A percentile compares a stretch with the other conserved stretches of the same genome.
phyloP scores from a whole-genome alignment of 1,284 basidiomycete genomes.

The Apiotrichum domesticum region DNA sequence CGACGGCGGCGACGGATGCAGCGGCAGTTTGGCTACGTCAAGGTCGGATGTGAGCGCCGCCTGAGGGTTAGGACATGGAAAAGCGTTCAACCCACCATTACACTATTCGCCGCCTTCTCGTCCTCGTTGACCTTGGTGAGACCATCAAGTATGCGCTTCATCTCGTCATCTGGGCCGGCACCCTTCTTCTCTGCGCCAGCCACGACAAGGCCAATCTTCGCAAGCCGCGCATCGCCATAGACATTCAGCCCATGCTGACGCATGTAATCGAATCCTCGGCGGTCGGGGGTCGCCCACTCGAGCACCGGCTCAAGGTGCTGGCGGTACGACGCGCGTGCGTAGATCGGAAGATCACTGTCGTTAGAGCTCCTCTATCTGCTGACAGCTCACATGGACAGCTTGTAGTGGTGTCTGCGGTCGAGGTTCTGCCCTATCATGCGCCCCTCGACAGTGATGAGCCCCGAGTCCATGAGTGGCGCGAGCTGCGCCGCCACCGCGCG shows the following conservation, averaged over 20 bases:
- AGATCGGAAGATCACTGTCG: constrained; percentile 56
- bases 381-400: constrained; percentile 54
- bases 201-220: neutral
- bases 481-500: constrained; percentile 56
- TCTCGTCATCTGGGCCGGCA: constrained; percentile 55
- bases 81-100: constrained; percentile 49
- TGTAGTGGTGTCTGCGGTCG: constrained; percentile 48
- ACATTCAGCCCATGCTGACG: constrained; percentile 12
- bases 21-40: constrained; percentile 34
- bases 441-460: constrained; percentile 64
- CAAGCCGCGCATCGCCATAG: constrained; percentile 1
- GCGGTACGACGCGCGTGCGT: constrained; percentile 55
- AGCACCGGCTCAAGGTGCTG: constrained; percentile 60
- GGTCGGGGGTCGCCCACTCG: constrained; percentile 65
- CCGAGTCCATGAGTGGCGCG: constrained; percentile 63
- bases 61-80: constrained; percentile 14
- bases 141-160: neutral
- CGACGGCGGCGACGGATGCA: constrained; percentile 58
- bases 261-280: constrained; percentile 50
- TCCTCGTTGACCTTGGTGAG: constrained; percentile 73
- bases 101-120: constrained; percentile 53
- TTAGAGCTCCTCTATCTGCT: neutral
- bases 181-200: constrained; percentile 40
- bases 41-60: constrained; percentile 35
- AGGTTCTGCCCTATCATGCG: constrained; percentile 49